Conservation (phyloP, 2,329 filamentous ascomycete species). For the Tolypocladium amazonense region DNA sequence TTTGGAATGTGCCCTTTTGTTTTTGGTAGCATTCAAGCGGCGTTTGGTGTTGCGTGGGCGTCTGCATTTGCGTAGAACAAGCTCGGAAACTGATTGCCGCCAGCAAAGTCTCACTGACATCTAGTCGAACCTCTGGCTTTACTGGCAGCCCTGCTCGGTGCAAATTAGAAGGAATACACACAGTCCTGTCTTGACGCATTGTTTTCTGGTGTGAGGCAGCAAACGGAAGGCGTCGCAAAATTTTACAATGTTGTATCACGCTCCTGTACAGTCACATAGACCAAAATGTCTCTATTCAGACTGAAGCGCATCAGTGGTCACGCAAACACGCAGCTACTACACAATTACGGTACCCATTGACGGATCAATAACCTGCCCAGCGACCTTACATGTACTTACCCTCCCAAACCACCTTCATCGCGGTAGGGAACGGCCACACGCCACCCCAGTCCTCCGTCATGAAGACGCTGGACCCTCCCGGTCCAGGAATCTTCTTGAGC, state of each 20-base stretch:
- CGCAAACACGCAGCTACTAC: not conserved
- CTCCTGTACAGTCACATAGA: not conserved
- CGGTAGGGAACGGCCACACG: slow-evolving; percentile 34
- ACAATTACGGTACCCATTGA: not conserved
- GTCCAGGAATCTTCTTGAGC: slow-evolving; percentile 52
- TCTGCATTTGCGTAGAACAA: not conserved
- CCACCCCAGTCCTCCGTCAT: slow-evolving; percentile 55
- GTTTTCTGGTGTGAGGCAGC: not conserved
- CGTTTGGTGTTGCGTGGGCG: not conserved
- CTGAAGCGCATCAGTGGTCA: no score
- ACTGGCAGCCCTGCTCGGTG: no score
- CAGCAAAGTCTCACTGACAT: no score
- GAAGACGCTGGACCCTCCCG: slow-evolving; percentile 48
- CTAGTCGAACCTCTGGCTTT: no score
- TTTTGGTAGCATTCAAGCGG: not conserved
- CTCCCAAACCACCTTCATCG: slow-evolving; percentile 45
- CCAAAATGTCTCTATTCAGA: not conserved
- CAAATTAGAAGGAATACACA: no score
- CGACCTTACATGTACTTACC: not conserved
- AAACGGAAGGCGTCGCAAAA: no score
- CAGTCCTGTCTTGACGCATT: not conserved
- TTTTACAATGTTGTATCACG: not conserved
- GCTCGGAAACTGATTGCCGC: no score
- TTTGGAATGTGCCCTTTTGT: not conserved
- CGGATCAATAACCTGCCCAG: not conserved